Evolutionary conservation across 2,329 filamentous ascomycete genomes (phyloP).

Genomic region (Diaporthe destruens): DNA sequence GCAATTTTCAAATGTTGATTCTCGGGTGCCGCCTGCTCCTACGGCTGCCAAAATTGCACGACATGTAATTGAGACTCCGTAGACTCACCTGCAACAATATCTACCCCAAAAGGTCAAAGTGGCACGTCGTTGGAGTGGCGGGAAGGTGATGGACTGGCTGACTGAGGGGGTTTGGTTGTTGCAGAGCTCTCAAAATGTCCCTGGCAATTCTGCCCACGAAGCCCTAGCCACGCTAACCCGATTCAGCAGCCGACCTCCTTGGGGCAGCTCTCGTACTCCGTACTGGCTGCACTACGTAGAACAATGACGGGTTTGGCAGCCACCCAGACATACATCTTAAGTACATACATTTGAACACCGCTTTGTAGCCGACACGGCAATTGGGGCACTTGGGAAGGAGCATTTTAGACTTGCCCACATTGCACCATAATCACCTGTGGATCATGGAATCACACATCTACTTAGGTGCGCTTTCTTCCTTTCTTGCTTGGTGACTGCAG

Average conservation of each 20-base stretch:
- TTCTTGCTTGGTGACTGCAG: background rate
- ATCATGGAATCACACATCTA: background rate
- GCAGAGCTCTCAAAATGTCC: conserved; percentile 41
- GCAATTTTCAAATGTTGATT: conserved; percentile 25
- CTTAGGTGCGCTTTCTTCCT: no score
- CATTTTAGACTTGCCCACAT: background rate
- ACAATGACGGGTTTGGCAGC: background rate
- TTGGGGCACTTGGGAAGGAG: background rate
- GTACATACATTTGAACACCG: background rate
- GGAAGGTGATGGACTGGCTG: conserved; percentile 35
- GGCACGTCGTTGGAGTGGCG: conserved; percentile 32
- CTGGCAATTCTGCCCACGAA: conserved; percentile 42
- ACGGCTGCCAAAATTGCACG: conserved; percentile 4
- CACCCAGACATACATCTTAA: background rate
- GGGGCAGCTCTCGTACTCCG: background rate
- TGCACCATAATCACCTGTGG: background rate
- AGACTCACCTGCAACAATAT: conserved; percentile 39
- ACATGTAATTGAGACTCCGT: background rate
- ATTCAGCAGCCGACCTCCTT: conserved; percentile 55
- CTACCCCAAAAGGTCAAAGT: conserved; percentile 23
- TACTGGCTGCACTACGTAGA: background rate
- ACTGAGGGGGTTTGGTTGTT: conserved; percentile 30
- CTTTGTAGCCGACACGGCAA: conserved; percentile 25
- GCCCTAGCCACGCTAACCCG: conserved; percentile 49
- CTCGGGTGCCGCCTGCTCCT: background rate